These are phyloP conservation scores for Nannizziopsis arthrosporioides DNA, from an alignment of 2,329 filamentous ascomycete species.

Conservation along the genomic window DNA sequence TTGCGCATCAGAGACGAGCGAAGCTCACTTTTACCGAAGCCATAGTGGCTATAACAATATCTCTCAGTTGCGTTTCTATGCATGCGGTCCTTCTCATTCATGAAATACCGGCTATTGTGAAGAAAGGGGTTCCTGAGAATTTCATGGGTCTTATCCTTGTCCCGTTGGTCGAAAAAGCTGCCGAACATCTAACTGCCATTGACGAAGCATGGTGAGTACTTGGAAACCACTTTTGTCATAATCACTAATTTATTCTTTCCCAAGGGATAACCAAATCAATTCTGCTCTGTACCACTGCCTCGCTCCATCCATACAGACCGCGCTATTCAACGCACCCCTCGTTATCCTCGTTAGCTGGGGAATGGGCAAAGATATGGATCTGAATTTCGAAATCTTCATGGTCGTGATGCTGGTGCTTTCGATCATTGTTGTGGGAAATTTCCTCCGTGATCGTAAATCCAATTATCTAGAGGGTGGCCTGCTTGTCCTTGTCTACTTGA, in stretches of 20 bases:
- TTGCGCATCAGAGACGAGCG: conserved; percentile 47
- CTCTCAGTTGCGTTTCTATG: conserved; percentile 58
- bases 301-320: conserved; percentile 78
- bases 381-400: conserved; percentile 83
- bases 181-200: conserved; percentile 71
- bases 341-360: conserved; percentile 78
- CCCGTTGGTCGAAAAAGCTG: conserved; percentile 70
- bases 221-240: conserved; percentile 8
- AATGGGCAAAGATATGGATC: conserved; percentile 55
- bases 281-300: conserved; percentile 76
- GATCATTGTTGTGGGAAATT: conserved; percentile 77
- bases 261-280: conserved; percentile 53
- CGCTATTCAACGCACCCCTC: conserved; percentile 74
- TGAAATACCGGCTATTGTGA: conserved; percentile 55
- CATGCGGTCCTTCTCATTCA: conserved; percentile 63
- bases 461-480: conserved; percentile 83
- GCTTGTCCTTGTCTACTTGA: conserved; percentile 55
- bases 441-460: conserved; percentile 74
- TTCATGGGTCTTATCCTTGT: conserved; percentile 65
- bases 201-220: conserved; percentile 63
- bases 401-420: conserved; percentile 68
- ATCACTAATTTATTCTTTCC: conserved; percentile 2
- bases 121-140: conserved; percentile 43
- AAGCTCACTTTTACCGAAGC: conserved; percentile 69
- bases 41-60: conserved; percentile 45